These are phyloP conservation scores for Debaryomyces psychrophilus DNA, from an alignment of 1,139 yeast species.

Conservation along the genomic window DNA sequence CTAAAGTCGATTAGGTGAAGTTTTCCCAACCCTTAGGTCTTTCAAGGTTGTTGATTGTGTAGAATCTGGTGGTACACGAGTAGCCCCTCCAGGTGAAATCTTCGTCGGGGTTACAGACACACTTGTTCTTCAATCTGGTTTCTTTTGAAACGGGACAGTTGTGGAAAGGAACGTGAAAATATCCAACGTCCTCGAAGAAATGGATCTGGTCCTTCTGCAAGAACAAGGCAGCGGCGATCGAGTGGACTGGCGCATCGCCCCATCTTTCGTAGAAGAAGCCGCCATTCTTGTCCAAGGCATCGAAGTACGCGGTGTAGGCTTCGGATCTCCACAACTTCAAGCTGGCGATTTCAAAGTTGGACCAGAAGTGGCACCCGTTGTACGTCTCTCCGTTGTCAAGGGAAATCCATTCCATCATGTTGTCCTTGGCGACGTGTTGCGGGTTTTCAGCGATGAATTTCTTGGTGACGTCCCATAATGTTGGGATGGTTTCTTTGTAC, in stretches of 20 bases:
- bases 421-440: conserved; percentile 63
- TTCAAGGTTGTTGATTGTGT: conserved; percentile 58
- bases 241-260: conserved; percentile 94
- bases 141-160: conserved; percentile 74
- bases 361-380: conserved; percentile 87
- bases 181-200: conserved; percentile 82
- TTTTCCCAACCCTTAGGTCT: conserved; percentile 82
- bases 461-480: conserved; percentile 80
- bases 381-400: conserved; percentile 69
- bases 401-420: conserved; percentile 72
- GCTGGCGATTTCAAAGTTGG: conserved; percentile 80
- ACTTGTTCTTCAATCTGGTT: conserved; percentile 55
- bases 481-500: conserved; percentile 75
- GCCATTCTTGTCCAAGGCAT: conserved; percentile 73
- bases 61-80: conserved; percentile 80
- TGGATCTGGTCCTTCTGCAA: conserved; percentile 68
- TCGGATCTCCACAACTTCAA: conserved; percentile 74
- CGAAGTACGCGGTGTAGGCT: conserved; percentile 70
- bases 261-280: conserved; percentile 91
- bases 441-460: conserved; percentile 67
- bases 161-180: conserved; percentile 75
- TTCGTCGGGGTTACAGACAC: conserved; percentile 70
- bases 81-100: conserved; percentile 89
- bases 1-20: conserved; percentile 29
- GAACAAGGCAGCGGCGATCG: conserved; percentile 81